Base-by-base conservation (phyloP, 805 yeast genomes). In the Teunomyces barrocoloradensis region DNA sequence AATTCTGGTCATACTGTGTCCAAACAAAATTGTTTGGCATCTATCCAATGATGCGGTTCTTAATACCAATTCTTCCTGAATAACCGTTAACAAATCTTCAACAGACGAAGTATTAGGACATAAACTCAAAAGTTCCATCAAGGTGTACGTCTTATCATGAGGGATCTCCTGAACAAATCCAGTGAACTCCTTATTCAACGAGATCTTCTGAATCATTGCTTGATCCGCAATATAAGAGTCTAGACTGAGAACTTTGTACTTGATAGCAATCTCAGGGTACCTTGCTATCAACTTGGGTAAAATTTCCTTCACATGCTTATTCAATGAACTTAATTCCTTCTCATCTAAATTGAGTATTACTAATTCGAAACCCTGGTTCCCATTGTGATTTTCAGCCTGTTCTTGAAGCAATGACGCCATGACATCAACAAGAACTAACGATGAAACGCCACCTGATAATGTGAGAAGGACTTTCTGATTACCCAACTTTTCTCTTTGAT, bases 1-100 rank as follows among this genome's bases (percentile, higher is more conserved):
- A 20, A 91, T 61, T 36, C 83, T 75, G 0, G 96, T 87, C 95
- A 89, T 87, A 23, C 87, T 82, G 58, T 84, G 87, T 1, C 92
- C 89, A 69, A 81, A 80, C 6, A 89, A 43, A 3, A 89, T 68
- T n/a, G 87, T 75, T n/a, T 75, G 69, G 55, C 82, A 78, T 0
- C 64, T 58, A 12, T 70, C 64, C 10, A 66, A 63, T 5, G 56
- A 54, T 0, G 90, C 88, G 10, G 75, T 62, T 25, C 69, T 61
- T 28, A 73, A 54, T 1, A 84, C 65, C 3, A 84, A 54, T 35
- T 78, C 78, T 5, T 73, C 71, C 13, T 67, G 63, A 4, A 88
- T 68, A 1, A 81, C 60, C 2, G 70, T 63, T 10, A 72, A 52
- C 18, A 89, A 63, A 62, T 90, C 96, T 51, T 85, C 85, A 27